Conservation (phyloP, 2,329 filamentous ascomycete genomes). For the Pseudogymnoascus sp. region DNA sequence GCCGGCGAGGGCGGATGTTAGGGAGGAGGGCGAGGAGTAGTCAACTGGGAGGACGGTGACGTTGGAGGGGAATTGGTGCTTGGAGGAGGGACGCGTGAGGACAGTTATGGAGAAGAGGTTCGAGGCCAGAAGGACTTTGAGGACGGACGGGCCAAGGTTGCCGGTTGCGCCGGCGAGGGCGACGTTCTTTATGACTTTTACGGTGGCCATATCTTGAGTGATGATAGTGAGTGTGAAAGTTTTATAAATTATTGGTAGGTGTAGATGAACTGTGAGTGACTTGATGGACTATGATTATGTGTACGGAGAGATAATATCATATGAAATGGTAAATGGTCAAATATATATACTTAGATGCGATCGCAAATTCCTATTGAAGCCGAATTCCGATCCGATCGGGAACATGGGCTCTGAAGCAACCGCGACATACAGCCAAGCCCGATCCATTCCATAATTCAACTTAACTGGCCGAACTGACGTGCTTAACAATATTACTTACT, state of each 20-base stretch:
- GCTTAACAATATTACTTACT: neutral
- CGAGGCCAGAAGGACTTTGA: conserved; percentile 19
- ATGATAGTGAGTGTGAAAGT: neutral
- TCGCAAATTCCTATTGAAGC: neutral
- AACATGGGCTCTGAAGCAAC: neutral
- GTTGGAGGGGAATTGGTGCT: conserved; percentile 20
- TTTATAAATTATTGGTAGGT: neutral
- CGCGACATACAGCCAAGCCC: neutral
- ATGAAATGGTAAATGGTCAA: neutral
- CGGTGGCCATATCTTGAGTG: neutral
- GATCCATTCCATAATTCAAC: too few relatives aligned
- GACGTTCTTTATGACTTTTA: conserved; percentile 26
- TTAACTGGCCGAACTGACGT: neutral
- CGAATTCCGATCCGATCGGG: neutral
- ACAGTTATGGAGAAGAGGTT: conserved; percentile 39
- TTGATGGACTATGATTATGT: neutral
- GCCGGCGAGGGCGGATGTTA: conserved; percentile 41
- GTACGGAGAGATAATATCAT: neutral
- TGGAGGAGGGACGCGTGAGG: conserved; percentile 38
- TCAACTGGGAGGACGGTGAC: conserved; percentile 39
- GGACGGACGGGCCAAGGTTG: conserved; percentile 18
- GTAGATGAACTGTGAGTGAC: neutral
- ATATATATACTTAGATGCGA: neutral
- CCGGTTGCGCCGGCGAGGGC: conserved; percentile 29
- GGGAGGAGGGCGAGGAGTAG: conserved; percentile 33